Evolutionary conservation across 352 stramenopile species (phyloP), one percentile per base, ranked within the genome.

Genomic region (Blastocystis sp.): DNA sequence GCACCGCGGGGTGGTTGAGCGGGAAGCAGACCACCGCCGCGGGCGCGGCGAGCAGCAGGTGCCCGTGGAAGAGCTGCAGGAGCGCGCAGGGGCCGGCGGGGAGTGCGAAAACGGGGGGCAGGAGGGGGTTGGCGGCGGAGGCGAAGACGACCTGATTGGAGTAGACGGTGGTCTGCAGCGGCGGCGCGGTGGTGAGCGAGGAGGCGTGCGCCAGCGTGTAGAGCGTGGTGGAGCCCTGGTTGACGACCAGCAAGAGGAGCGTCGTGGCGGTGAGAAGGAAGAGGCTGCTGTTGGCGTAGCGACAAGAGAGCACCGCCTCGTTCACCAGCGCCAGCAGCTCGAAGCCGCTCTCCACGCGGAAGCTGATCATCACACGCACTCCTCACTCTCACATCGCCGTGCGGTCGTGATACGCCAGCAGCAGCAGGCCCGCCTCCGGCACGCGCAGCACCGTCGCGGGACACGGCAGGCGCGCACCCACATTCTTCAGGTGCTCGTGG

Each of bases 1-100:
- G 77, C 23, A 87, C n/a, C 77, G 77, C 23, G 28, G 77, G 77
- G 56, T 87, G 77, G 21, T 74, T 61, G 0, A 87, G 56, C n/a
- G 77, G 77, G 45, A 87, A 40, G 28, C 28, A 74, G 2, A 74
- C 41, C 2, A 87, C 14, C 14, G 17, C 41, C 4, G 77, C 34
- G 38, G 77, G 19, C 11, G 77, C 38, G 17, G 77, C 43, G n/a
- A 87, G 23, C 14, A 87, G 56, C 17, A 87, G 43, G 43, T 87
- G 77, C 2, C 77, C 77, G 2, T 87, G 69, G 41, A 77, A 74
- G 5, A 87, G 34, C 28, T 41, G 38, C 2, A 87, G 65, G 19
- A 87, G 41, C 3, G 62, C 38, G 38, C 34, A 67, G 2, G 61
- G 45, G 21, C 28, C 34, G 4, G 60, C 17, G 2, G 77, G 77